These are phyloP conservation scores for Aureobasidium vineae DNA, from an alignment of 2,329 filamentous ascomycete genomes.

Conservation along the genomic window DNA sequence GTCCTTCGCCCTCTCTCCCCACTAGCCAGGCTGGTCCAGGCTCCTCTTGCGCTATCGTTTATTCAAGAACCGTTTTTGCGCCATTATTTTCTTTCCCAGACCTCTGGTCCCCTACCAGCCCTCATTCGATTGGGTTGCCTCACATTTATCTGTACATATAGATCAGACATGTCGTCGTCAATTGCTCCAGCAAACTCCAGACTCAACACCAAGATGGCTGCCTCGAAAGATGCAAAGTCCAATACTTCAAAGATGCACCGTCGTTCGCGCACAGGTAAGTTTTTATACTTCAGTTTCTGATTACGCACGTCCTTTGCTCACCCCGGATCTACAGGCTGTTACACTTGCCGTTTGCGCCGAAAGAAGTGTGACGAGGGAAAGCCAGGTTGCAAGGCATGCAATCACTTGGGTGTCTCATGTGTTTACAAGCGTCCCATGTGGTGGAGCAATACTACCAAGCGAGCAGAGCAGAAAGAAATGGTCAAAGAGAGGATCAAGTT, in stretches of 20 bases:
- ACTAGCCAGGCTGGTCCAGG: conserved; percentile 50
- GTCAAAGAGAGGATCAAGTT: conserved; percentile 98
- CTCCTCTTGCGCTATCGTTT: conserved; percentile 47
- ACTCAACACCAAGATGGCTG: conserved; percentile 51
- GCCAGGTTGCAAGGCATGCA: conserved; percentile 62
- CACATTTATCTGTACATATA: conserved; percentile 44
- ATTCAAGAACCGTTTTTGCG: conserved; percentile 38
- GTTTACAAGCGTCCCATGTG: conserved; percentile 96
- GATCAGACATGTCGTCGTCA: conserved; percentile 47
- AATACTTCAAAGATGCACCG: conserved; percentile 81
- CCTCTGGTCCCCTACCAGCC: conserved; percentile 36
- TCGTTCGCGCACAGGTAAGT: conserved; percentile 89
- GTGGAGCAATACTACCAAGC: conserved; percentile 92
- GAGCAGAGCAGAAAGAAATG: conserved; percentile 82
- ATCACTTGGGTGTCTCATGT: conserved; percentile 75
- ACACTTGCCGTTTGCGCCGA: conserved; percentile 64
- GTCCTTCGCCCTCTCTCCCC: conserved; percentile 39
- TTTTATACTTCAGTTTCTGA: conserved; percentile 46
- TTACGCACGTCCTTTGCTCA: conserved; percentile 59
- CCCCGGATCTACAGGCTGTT: conserved; percentile 55
- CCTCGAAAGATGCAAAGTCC: conserved; percentile 53
- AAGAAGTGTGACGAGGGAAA: conserved; percentile 71
- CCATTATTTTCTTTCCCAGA: conserved; percentile 33
- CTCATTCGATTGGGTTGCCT: conserved; percentile 32
- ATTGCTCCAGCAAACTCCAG: conserved; percentile 44